phyloP scores from a whole-genome alignment of 305 asterid genomes.

The Fraxinus sp. region DNA sequence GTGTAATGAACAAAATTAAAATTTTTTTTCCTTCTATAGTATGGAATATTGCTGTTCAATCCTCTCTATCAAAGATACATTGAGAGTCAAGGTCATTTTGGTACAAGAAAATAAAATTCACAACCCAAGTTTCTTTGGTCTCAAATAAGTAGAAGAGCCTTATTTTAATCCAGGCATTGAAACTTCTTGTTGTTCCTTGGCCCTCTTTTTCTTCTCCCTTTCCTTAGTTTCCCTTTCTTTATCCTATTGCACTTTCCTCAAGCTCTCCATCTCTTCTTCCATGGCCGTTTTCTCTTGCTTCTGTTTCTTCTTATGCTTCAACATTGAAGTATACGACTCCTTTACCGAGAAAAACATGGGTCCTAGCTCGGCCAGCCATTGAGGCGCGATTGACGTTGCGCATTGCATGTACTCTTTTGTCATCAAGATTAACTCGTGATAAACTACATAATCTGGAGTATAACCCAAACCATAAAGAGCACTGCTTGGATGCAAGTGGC shows the following conservation, averaged over 20 bases:
- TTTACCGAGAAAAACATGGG: slow-evolving; percentile 98
- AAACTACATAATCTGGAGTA: slow-evolving; percentile 90
- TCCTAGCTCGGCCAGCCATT: slow-evolving; percentile 93
- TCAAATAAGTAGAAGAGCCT: slow-evolving; percentile 67
- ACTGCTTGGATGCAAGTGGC: slow-evolving; percentile 95
- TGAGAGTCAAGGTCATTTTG: too few relatives aligned
- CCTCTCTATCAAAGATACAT: too few relatives aligned
- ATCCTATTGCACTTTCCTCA: slow-evolving; percentile 62
- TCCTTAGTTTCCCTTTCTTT: slow-evolving; percentile 46
- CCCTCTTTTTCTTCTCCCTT: slow-evolving; percentile 67
- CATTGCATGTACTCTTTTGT: slow-evolving; percentile 94
- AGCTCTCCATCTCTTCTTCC: slow-evolving; percentile 94
- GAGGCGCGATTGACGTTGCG: slow-evolving; percentile 87
- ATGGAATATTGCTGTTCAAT: too few relatives aligned
- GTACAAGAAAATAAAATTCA: slow-evolving; percentile 19
- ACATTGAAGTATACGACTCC: slow-evolving; percentile 67
- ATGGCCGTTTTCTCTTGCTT: slow-evolving; percentile 85
- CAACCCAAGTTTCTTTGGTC: slow-evolving; percentile 79
- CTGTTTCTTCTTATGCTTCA: slow-evolving; percentile 86
- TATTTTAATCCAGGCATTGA: slow-evolving; percentile 82
- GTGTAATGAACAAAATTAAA: neutral
- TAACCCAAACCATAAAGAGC: slow-evolving; percentile 88
- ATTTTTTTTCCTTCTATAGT: too few relatives aligned
- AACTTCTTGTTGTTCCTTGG: slow-evolving; percentile 63
- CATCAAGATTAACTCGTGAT: slow-evolving; percentile 85